These are phyloP conservation scores for Coleophoma eucalyptorum DNA, from an alignment of 2,329 filamentous ascomycete species.

Conservation along the genomic window DNA sequence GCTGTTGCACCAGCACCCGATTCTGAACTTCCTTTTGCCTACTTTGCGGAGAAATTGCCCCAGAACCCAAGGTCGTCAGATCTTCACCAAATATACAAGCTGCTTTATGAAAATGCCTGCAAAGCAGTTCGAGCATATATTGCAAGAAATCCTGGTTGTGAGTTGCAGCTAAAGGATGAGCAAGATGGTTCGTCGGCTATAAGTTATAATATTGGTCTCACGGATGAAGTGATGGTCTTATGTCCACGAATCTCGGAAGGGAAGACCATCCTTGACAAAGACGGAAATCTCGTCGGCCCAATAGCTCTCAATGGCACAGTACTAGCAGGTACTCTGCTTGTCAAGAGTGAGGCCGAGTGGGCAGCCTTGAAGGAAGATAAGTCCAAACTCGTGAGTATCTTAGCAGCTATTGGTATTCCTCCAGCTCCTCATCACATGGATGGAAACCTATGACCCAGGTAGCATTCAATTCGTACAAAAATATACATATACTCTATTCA, in stretches of 20 bases:
- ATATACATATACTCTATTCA: neutral
- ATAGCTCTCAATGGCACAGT: constrained; percentile 55
- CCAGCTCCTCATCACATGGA: neutral
- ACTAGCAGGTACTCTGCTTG: constrained; percentile 60
- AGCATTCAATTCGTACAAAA: neutral
- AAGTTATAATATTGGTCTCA: constrained; percentile 63
- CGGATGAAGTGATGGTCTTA: constrained; percentile 46
- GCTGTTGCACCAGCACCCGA: neutral
- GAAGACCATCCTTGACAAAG: constrained; percentile 13
- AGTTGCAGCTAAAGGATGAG: neutral
- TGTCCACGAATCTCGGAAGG: constrained; percentile 53
- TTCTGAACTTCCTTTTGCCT: constrained; percentile 23
- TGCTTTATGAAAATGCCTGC: constrained; percentile 19
- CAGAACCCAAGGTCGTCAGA: constrained; percentile 9
- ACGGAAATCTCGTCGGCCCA: constrained; percentile 19
- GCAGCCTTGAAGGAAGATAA: constrained; percentile 41
- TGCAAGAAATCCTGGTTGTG: neutral
- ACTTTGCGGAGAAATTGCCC: constrained; percentile 20
- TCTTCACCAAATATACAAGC: constrained; percentile 19
- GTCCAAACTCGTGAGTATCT: constrained; percentile 33
- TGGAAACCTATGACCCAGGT: neutral
- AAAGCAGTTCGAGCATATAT: constrained; percentile 2
- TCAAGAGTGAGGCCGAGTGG: constrained; percentile 57
- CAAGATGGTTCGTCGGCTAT: constrained; percentile 35
- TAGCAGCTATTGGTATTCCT: constrained; percentile 27